Evolutionary conservation across 202 grass and related monocot species (phyloP).

Genomic region (Carex sylvatica): DNA sequence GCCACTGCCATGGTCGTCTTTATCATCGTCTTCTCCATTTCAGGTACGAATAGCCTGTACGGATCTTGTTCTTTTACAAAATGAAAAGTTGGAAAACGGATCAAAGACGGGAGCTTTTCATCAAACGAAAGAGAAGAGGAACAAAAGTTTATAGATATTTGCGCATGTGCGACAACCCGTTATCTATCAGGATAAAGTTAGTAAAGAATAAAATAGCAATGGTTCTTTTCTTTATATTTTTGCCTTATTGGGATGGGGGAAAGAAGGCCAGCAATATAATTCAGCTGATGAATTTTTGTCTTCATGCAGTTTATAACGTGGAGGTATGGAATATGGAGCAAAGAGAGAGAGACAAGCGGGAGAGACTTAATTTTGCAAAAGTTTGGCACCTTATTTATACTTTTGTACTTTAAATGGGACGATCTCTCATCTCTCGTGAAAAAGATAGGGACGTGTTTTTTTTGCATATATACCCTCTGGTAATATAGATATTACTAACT

Average conservation of each 20-base stretch:
- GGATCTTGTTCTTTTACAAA: background rate
- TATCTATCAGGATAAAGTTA: slow-evolving; percentile 27
- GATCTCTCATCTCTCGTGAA: background rate
- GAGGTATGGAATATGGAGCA: background rate
- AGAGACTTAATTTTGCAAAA: background rate
- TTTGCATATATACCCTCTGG: background rate
- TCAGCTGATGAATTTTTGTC: slow-evolving; percentile 15
- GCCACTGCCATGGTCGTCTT: slow-evolving; percentile 18
- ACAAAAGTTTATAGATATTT: slow-evolving; percentile 4
- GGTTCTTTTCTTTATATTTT: background rate
- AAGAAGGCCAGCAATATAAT: slow-evolving; percentile 18
- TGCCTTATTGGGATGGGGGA: slow-evolving; percentile 18
- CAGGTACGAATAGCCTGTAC: background rate
- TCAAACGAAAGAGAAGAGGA: slow-evolving; percentile 1
- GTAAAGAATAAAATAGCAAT: slow-evolving; percentile 16
- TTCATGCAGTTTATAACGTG: slow-evolving; percentile 8
- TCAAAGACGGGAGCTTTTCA: background rate
- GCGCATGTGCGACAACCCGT: background rate
- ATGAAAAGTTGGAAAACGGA: slow-evolving; percentile 1
- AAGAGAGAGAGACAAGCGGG: background rate
- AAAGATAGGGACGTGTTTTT: background rate
- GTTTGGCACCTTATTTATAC: background rate
- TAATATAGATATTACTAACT: background rate
- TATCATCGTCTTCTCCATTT: slow-evolving; percentile 13
- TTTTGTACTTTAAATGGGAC: background rate